Base-by-base conservation (phyloP, 352 stramenopile genomes). In the Globisporangium alternatum region DNA sequence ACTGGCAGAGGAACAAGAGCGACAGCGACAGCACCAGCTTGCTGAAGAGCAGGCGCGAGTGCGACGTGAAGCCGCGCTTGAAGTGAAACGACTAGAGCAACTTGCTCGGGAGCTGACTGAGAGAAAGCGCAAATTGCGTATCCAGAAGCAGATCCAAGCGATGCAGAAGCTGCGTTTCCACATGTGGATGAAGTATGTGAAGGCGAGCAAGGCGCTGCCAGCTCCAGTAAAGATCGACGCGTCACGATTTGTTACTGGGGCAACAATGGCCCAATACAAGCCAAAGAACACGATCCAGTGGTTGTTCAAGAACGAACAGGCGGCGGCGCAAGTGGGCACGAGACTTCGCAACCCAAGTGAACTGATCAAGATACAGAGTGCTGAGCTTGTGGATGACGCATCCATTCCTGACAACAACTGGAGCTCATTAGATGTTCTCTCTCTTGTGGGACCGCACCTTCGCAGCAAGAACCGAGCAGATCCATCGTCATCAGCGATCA, bases 161-260 rank as follows among this genome's bases (percentile, higher is more conserved):
- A 51, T 89, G 1, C 43, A 91, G 28, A 77, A 82, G 52, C 60
- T 94, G 21, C 80, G 66, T 39, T 77, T 94, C 21, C 72, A 80
- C 19, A 44, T 75, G 37, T 94, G 86, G 86, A 81, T 72, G 48
- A 88, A 83, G 44, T 92, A 89, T 67, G 70, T 79, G n/a, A 62
- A 67, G n/a, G 63, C 61, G 9, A 83, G 79, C 25, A 83, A 83
- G 53, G 62, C 76, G 19, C 57, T 74, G 22, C 66, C 72, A 52
- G 67, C 70, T 0, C 75, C 74, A 33, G 65, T 89, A 35, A 68
- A 68, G 22, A 70, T 91, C 44, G 69, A 80, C 54, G 63, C 70
- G 22, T 62, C 65, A 9, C 52, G 62, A 2, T 64, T 81, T 19
- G 41, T n/a, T 47, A 43, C 69, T 1, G 59, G 70, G 25, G 55